Evolutionary conservation across 768 basidiomycete genomes (phyloP), one percentile per base, ranked within the genome.

Genomic region (Xerocomus potaroensis): DNA sequence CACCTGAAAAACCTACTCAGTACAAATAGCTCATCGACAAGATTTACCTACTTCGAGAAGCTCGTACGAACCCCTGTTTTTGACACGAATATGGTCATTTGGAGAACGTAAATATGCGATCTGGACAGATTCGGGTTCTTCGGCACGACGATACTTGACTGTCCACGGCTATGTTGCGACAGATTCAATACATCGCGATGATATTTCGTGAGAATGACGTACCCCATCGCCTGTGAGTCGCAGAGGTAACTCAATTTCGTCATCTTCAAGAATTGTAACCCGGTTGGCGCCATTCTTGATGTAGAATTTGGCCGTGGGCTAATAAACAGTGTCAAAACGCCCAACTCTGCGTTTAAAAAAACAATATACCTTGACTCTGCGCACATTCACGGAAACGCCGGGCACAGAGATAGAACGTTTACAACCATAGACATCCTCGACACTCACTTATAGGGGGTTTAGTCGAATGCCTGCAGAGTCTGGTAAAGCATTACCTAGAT

Each of bases 221-320:
- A 95, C 94, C 39, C 83, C 86, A 63, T 94, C 88, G 5, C 96
- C 96, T 16, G 92, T 94, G 42, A 99, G 69, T 22, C 93, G 79
- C 33, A 97, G 68, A 31, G 92, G 92, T 10, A 97, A 73, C 29
- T 71, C 75, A 0, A 83, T 84, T 31, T 70, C 68, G 48, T 91
- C 85, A 34, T 83, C 79, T 57, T 94, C 87, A 7, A 91, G 73
- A 14, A 93, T 77, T 5, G 80, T 78, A 8, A 84, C 67, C 35
- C 71, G 72, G 7, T 80, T 78, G 49, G 76, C 73, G 42, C 73
- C 71, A 10, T 73, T 71, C 54, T 76, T 78, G 27, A 84, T 83
- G 58, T 92, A 92, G 65, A 96, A 95, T 64, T 82, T 82, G 18
- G 75, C 92, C 1, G 90, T 92, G 8, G 95, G 91, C 87, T 94